Base-by-base conservation (phyloP, 192 early-diverging fungal genomes). In the Funneliformis mosseae region DNA sequence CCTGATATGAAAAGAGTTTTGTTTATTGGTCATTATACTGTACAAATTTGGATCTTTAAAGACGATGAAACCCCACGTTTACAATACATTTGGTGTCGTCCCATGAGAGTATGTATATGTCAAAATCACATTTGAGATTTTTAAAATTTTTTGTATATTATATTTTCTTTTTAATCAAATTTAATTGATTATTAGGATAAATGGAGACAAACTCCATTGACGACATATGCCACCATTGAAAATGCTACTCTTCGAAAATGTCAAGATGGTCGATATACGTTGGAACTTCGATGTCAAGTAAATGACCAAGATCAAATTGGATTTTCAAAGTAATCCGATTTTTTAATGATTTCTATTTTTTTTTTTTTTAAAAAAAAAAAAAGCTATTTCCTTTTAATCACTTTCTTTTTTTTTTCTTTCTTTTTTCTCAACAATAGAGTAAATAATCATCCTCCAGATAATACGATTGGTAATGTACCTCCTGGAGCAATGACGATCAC, bases 11-110 rank as follows among this genome's bases (percentile, higher is more conserved):
- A 46, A 41, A 27, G 71, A 42, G 71, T 73, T 45, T 38, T 73
- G 5, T 73, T 42, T 73, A 73, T 73, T 73, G 71, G 71, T 18
- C n/a, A 73, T 25, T 46, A 73, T 42, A 73, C 71, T 45, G 11
- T 73, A 21, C 71, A 73, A 27, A 23, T 73, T 25, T 73, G 71
- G 71, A 42, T 46, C 4, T 73, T 73, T 46, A 46, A 46, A 72
- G 18, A 25, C 12, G 71, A n/a, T 25, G 38, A n/a, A 14, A n/a
- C 12, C 12, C 39, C n/a, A 18, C 38, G 41, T n/a, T 27, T 73
- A 46, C 71, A 73, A 46, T 73, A 38, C 25, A 43, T 73, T 8
- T 73, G 71, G 71, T 73, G 71, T 46, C 25, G 39, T 39, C 71
- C 71, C 43, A 12, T 73, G 21, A 73, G 45, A 6, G 71, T 28